Base-by-base conservation (phyloP, 768 basidiomycete species). In the Kwoniella dejecticola region DNA sequence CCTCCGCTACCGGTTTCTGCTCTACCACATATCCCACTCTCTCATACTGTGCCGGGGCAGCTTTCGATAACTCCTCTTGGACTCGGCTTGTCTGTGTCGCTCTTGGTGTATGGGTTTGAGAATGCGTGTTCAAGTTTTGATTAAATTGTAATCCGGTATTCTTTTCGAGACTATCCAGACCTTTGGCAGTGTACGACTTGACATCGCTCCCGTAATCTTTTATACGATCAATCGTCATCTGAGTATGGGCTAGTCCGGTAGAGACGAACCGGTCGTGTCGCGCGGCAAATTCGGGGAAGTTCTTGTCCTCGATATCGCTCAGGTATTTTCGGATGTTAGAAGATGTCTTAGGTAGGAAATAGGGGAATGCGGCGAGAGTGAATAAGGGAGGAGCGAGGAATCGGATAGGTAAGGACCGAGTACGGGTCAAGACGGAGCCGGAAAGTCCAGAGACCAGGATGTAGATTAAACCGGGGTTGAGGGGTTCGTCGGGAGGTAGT, bases 401-500 rank as follows among this genome's bases (percentile, higher is more conserved):
- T 19, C 95, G 88, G 4, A 85, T 80, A 30, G 86, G 83, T 55
- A 93, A 79, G 53, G 81, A 52, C 64, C 93, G 87, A 67, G 88
- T 89, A 42, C 93, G 88, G 0, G 89, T 85, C 57, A 97, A 69
- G 69, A 98, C 88, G 58, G 92, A 92, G 1, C 89, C 91, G 3
- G 89, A 88, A 48, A 98, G 86, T 13, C 91, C 86, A 2, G 91
- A 87, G 49, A 98, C 84, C 49, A 91, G 90, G 46, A 90, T 88
- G 81, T 95, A 97, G 55, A 97, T 86, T 4, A 89, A 72, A n/a
- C 89, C 91, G 0, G 94, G 94, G 10, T 88, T 91, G 27, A 96
- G 84, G 0, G 87, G 82, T 80, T 97, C 95, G 54, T 88, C 83
- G 0, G 87, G 84, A 0, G 90, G 87, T 13, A 91, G 80, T 68